Percentiles rank a stretch among this genome's conserved stretches.
These are phyloP conservation scores for Pichia sp. DNA, from an alignment of 1,139 yeast species.

Conservation along the genomic window DNA sequence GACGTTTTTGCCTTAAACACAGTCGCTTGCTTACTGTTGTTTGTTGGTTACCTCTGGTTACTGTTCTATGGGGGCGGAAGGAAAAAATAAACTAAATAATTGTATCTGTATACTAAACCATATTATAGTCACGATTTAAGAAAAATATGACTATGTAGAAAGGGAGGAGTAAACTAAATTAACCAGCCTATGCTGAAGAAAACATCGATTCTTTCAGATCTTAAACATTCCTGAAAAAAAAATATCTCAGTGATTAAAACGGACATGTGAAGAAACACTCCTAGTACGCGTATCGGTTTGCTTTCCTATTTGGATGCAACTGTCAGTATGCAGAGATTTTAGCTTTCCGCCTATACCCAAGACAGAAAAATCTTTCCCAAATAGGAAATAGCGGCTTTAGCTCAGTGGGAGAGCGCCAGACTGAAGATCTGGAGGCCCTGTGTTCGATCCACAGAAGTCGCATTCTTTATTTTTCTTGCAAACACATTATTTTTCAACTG, in stretches of 20 bases:
- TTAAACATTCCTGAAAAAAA: not conserved
- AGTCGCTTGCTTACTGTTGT: conserved; percentile 29
- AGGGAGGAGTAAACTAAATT: not conserved
- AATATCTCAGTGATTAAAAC: not conserved
- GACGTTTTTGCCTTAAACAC: conserved; percentile 39
- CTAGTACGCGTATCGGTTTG: not conserved
- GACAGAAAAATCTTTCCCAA: not conserved
- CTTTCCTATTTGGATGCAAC: not conserved
- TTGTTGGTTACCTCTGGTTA: conserved; percentile 20
- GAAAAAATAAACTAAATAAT: not conserved
- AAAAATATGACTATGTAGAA: not conserved
- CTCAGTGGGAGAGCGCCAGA: conserved; percentile 92
- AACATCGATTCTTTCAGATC: no score
- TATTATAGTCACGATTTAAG: not conserved
- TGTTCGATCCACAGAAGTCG: conserved; percentile 92
- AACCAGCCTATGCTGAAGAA: no score
- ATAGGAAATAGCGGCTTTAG: conserved; percentile 50
- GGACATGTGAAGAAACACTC: not conserved
- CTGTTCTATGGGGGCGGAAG: conserved; percentile 10
- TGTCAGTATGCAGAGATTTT: no score
- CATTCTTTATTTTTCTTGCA: conserved; percentile 34
- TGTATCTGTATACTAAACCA: not conserved
- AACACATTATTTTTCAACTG: not conserved
- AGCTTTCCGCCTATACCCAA: no score
- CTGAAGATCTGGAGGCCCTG: conserved; percentile 93